Evolutionary conservation across 495 filamentous ascomycete species (phyloP).

Genomic region (Penicillium salamii): DNA sequence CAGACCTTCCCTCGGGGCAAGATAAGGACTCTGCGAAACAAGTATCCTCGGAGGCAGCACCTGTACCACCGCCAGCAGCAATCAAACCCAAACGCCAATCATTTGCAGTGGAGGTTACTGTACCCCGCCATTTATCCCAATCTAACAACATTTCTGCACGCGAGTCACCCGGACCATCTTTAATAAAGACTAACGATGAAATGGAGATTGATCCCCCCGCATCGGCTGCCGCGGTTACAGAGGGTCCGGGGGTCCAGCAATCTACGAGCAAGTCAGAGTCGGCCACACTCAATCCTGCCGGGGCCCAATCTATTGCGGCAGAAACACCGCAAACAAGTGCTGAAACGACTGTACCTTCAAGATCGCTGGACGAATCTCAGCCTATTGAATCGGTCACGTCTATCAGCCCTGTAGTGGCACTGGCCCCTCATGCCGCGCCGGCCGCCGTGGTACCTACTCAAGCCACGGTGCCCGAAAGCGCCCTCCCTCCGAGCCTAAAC

Average conservation of each 20-base stretch:
- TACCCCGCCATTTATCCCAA: slow-evolving; percentile 3
- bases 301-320: slow-evolving; percentile 6
- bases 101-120: slow-evolving; percentile 15
- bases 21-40: not conserved
- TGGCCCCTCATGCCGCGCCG: slow-evolving; percentile 11
- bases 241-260: not conserved
- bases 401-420: slow-evolving; percentile 5
- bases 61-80: not conserved
- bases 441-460: slow-evolving; percentile 11
- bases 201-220: slow-evolving; percentile 14
- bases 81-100: not conserved
- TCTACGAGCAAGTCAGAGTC: not conserved
- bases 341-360: not conserved
- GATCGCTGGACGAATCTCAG: not conserved
- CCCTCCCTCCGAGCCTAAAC: slow-evolving; percentile 9
- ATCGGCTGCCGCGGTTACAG: slow-evolving; percentile 2
- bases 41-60: not conserved
- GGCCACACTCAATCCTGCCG: slow-evolving; percentile 3
- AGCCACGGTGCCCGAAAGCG: slow-evolving; percentile 19
- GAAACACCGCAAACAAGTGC: slow-evolving; percentile 6
- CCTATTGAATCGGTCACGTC: not conserved
- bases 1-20: not conserved
- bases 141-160: not conserved
- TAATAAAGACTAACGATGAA: not conserved
- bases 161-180: not conserved